phyloP scores from a whole-genome alignment of 2,329 filamentous ascomycete genomes.

The Dothideomycetes sp. region DNA sequence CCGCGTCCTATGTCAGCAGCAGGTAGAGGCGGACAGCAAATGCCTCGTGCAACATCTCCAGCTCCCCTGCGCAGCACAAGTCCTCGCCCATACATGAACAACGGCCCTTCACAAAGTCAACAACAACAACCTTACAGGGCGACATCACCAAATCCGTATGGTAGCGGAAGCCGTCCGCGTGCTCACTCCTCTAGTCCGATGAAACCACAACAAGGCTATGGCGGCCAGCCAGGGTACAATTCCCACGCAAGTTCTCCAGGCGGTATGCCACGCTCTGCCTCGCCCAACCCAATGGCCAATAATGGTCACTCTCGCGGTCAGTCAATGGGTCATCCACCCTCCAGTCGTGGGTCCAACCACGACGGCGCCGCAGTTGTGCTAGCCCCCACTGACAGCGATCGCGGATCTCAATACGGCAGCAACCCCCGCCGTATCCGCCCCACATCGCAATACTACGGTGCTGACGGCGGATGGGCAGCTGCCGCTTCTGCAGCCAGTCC shows the following conservation, averaged over 20 bases:
- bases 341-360: slow-evolving; percentile 29
- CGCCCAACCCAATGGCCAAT: slow-evolving; percentile 22
- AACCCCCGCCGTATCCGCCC: slow-evolving; percentile 18
- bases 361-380: slow-evolving; percentile 30
- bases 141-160: slow-evolving; percentile 56
- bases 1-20: slow-evolving; percentile 47
- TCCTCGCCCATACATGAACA: slow-evolving; percentile 49
- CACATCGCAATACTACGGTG: slow-evolving; percentile 33
- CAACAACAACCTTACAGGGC: slow-evolving; percentile 29
- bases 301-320: slow-evolving; percentile 11
- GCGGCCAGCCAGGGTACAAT: slow-evolving; percentile 20
- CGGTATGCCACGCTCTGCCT: slow-evolving; percentile 26
- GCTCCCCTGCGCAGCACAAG: slow-evolving; percentile 47
- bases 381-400: slow-evolving; percentile 19
- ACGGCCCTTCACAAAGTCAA: slow-evolving; percentile 26
- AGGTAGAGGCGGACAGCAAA: slow-evolving; percentile 32
- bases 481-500: background rate
- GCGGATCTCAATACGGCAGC: slow-evolving; percentile 26
- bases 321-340: slow-evolving; percentile 28
- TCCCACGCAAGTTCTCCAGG: slow-evolving; percentile 26
- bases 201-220: slow-evolving; percentile 27
- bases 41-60: slow-evolving; percentile 50
- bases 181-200: slow-evolving; percentile 30
- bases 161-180: slow-evolving; percentile 20
- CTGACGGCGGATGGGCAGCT: slow-evolving; percentile 16